Evolutionary conservation across 2,329 filamentous ascomycete genomes (phyloP), one percentile per base, ranked within the genome.

Genomic region (Verticillium tricorpus): DNA sequence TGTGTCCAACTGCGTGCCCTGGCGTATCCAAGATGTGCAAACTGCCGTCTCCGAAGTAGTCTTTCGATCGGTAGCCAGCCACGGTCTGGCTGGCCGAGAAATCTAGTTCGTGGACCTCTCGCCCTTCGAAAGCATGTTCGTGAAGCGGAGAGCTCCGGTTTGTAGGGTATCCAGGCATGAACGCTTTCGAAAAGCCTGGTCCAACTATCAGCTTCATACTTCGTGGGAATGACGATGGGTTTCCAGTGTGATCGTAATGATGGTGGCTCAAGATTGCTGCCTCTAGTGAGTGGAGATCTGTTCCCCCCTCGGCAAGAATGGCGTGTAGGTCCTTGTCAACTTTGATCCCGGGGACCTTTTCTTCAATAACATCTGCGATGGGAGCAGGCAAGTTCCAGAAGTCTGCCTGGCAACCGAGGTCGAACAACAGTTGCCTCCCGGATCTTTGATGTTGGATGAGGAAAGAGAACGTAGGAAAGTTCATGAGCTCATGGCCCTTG

Each of bases 171-270:
- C 66, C 65, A 11, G 66, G 67, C 50, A 63, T 57, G 35, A 64
- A 54, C 11, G 45, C 54, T 12, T 64, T 54, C 25, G 60, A 64
- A 56, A 67, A 62, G 7, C 66, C 68, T 0, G 68, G 69, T 2
- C 70, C 69, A 7, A 71, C 68, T 25, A 72, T 58, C 9, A 72
- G 40, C 1, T 62, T 37, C 5, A 68, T 69, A 8, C 56, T 60
- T 1, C 64, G 25, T 3, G 66, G 64, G 32, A 72, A 72, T 8
- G 62, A 63, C 0, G 67, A 67, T 2, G 65, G 63, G 32, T 72
- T 66, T 17, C 70, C 70, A 17, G 62, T 64, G 60, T 72, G 69
- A 39, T 72, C 70, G 11, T 67, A 67, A 56, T 72, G 70, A 25
- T 63, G 67, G 57, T 72, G 69, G 35, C 54, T 61, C 9, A 61